A percentile compares a stretch with the other conserved stretches of the same genome.
Conservation (phyloP, 768 basidiomycete genomes). For the Podaxis rugospora region DNA sequence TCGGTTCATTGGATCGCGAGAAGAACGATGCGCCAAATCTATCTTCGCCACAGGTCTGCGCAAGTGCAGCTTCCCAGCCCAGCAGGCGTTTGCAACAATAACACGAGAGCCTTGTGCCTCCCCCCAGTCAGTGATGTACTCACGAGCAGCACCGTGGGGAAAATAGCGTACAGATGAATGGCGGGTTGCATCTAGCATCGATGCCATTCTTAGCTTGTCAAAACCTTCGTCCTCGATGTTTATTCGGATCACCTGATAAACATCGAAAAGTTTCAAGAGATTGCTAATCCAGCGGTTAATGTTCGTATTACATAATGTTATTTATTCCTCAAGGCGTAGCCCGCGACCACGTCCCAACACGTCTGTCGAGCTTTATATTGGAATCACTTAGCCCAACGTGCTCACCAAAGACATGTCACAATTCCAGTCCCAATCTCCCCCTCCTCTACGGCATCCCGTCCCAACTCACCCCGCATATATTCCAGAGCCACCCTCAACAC, state of each 20-base stretch:
- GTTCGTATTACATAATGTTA: background rate
- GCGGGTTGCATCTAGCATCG: background rate
- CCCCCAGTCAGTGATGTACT: background rate
- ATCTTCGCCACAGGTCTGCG: background rate
- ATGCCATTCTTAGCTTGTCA: background rate
- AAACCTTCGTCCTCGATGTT: background rate
- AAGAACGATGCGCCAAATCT: background rate
- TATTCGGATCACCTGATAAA: too few species aligned
- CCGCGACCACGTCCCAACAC: too few species aligned
- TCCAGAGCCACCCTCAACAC: conserved; percentile 76
- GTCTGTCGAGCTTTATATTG: background rate
- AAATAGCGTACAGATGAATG: background rate
- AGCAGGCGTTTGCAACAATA: background rate
- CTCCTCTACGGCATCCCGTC: conserved; percentile 82
- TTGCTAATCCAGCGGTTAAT: too few species aligned
- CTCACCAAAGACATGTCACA: background rate
- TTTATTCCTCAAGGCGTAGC: too few species aligned
- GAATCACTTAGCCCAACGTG: background rate
- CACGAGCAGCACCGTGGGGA: background rate
- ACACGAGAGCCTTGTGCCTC: background rate
- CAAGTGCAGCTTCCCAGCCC: background rate
- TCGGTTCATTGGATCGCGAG: background rate
- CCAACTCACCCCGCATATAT: conserved; percentile 86
- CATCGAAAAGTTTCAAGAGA: too few species aligned
- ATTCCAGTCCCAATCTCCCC: conserved; percentile 43